Conservation (phyloP, 768 basidiomycete genomes). For the Russula brevipes region DNA sequence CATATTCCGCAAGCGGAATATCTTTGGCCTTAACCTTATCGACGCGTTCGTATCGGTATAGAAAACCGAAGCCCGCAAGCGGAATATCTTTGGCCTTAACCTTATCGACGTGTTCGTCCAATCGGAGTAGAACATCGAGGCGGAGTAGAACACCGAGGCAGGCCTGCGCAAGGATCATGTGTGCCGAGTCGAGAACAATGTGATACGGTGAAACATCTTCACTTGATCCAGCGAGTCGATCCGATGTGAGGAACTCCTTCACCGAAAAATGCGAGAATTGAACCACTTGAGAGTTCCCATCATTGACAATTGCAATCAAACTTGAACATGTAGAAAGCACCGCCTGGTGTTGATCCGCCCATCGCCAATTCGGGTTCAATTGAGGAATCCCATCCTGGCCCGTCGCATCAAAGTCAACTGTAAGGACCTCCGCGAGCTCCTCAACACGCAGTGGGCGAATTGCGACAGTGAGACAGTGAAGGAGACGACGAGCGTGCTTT, state of each 20-base stretch:
- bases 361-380: neutral
- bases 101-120: neutral
- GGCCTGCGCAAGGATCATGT: neutral
- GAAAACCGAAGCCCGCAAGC: no score
- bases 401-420: conserved; percentile 8
- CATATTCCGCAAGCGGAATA: neutral
- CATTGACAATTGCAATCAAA: neutral
- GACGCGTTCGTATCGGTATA: no score
- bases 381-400: neutral
- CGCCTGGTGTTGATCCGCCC: neutral
- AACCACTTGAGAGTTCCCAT: neutral
- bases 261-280: conserved; percentile 9
- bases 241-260: conserved; percentile 8
- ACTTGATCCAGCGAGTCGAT: neutral
- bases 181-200: neutral
- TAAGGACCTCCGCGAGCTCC: conserved; percentile 4
- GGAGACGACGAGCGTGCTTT: conserved; percentile 1
- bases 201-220: neutral
- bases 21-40: no score
- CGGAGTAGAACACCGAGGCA: neutral
- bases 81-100: no score
- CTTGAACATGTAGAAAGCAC: conserved; percentile 5
- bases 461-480: conserved; percentile 6
- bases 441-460: neutral
- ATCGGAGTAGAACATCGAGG: no score